These are phyloP conservation scores for Morella rubra DNA, from an alignment of 306 rosid species.

Conservation along the genomic window DNA sequence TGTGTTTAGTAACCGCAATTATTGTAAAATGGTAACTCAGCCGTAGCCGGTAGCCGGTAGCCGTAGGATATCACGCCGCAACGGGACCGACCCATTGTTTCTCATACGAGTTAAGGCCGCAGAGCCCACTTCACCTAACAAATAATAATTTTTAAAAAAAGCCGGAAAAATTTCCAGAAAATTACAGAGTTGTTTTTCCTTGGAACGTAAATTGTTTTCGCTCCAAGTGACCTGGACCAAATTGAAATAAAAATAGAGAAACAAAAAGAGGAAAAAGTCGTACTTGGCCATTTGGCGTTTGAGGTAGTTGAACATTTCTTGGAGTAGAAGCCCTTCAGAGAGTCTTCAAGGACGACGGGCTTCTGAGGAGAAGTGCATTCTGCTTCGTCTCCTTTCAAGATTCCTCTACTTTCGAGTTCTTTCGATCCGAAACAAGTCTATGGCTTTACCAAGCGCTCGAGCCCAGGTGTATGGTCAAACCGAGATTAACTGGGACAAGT, in stretches of 20 bases:
- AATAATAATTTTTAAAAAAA: too few relatives aligned
- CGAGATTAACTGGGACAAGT: constrained; percentile 97
- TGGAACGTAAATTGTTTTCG: neutral
- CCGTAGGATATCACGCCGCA: too few relatives aligned
- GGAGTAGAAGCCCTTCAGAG: neutral
- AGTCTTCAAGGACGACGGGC: neutral
- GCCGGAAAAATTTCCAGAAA: too few relatives aligned
- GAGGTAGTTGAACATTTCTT: neutral
- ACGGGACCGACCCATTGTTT: too few relatives aligned
- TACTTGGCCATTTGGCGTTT: neutral
- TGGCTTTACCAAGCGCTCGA: constrained; percentile 50
- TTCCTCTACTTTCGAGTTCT: neutral
- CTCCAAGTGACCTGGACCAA: neutral
- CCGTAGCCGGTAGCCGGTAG: too few relatives aligned
- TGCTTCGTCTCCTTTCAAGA: neutral
- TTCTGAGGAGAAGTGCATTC: neutral
- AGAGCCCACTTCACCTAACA: too few relatives aligned
- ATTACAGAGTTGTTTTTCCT: too few relatives aligned
- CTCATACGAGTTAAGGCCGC: too few relatives aligned
- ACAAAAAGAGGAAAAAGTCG: neutral
- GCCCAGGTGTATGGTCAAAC: constrained; percentile 60
- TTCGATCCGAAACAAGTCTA: constrained; percentile 26
- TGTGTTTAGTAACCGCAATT: too few relatives aligned
- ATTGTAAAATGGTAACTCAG: too few relatives aligned
- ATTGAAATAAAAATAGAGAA: too few relatives aligned